Percentiles rank a stretch among this genome's conserved stretches.
Evolutionary conservation across 805 yeast genomes (phyloP).

Genomic region (Candida odintsovae): DNA sequence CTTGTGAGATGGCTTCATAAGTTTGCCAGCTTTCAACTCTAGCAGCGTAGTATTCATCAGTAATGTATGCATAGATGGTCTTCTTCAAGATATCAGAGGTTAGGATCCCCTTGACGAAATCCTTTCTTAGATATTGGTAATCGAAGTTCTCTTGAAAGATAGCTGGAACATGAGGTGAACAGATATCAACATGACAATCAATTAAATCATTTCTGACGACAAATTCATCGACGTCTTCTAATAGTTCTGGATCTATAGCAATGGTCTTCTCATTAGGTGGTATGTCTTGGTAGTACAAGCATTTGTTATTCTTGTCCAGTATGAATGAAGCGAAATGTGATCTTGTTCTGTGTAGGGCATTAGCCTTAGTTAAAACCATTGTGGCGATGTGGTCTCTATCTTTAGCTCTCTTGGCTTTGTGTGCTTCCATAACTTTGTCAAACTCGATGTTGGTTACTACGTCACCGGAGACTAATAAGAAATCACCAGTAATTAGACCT

Average conservation of each 20-base stretch:
- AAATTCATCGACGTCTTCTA: constrained; percentile 69
- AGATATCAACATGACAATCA: constrained; percentile 94
- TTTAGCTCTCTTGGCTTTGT: constrained; percentile 57
- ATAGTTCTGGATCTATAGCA: constrained; percentile 75
- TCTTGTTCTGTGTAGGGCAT: constrained; percentile 80
- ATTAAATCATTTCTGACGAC: constrained; percentile 85
- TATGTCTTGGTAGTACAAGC: constrained; percentile 79
- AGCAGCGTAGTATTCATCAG: constrained; percentile 77
- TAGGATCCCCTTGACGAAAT: constrained; percentile 86
- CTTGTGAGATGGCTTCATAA: constrained; percentile 86
- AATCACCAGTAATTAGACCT: constrained; percentile 87
- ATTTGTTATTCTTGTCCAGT: constrained; percentile 66
- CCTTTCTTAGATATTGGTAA: constrained; percentile 79
- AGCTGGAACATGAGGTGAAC: constrained; percentile 91
- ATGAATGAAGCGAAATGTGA: constrained; percentile 76
- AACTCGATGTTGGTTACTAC: constrained; percentile 91
- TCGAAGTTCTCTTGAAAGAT: constrained; percentile 96
- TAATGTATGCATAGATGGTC: constrained; percentile 81
- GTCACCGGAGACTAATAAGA: constrained; percentile 87
- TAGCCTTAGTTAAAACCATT: constrained; percentile 84
- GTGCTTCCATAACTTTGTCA: constrained; percentile 64
- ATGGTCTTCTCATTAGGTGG: constrained; percentile 48
- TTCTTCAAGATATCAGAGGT: constrained; percentile 87
- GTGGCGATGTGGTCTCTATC: constrained; percentile 94
- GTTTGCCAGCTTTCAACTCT: constrained; percentile 95